Evolutionary conservation across 805 yeast species (phyloP).

Genomic region (Ogataea haglerorum): DNA sequence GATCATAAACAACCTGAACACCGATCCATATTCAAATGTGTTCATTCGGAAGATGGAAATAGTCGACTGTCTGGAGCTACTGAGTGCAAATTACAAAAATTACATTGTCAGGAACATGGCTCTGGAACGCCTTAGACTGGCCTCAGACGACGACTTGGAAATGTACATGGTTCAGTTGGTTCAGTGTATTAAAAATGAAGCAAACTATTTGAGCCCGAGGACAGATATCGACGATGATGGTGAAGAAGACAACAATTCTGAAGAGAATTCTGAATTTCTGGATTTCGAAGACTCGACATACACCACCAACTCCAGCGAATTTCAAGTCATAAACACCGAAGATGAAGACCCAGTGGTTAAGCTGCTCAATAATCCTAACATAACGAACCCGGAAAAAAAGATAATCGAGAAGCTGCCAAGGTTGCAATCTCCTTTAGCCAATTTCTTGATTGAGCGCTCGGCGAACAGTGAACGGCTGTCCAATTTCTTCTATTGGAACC

Average conservation of each 20-base stretch:
- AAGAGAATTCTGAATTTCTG: conserved; percentile 19
- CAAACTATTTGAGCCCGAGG: conserved; percentile 23
- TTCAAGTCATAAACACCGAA: conserved; percentile 29
- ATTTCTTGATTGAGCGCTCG: conserved; percentile 72
- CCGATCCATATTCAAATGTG: conserved; percentile 22
- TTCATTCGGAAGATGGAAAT: conserved; percentile 34
- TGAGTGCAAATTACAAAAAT: conserved; percentile 75
- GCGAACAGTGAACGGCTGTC: conserved; percentile 65
- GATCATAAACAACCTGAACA: conserved; percentile 31
- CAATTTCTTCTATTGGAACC: conserved; percentile 86
- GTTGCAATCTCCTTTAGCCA: conserved; percentile 58
- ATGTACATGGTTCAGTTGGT: conserved; percentile 85
- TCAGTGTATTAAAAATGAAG: conserved; percentile 84
- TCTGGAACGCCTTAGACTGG: conserved; percentile 73
- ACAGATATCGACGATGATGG: conserved; percentile 24
- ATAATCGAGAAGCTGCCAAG: conserved; percentile 21
- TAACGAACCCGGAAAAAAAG: conserved; percentile 16
- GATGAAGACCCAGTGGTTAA: conserved; percentile 26
- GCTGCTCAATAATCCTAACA: conserved; percentile 24
- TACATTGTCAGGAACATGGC: conserved; percentile 80
- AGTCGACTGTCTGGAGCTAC: conserved; percentile 58
- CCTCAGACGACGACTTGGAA: conserved; percentile 75
- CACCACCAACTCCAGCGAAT: conserved; percentile 33
- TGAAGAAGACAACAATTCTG: conserved; percentile 3
- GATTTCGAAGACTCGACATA: conserved; percentile 25